phyloP scores from a whole-genome alignment of 2,329 filamentous ascomycete genomes.

The Teratosphaeriaceae sp. region DNA sequence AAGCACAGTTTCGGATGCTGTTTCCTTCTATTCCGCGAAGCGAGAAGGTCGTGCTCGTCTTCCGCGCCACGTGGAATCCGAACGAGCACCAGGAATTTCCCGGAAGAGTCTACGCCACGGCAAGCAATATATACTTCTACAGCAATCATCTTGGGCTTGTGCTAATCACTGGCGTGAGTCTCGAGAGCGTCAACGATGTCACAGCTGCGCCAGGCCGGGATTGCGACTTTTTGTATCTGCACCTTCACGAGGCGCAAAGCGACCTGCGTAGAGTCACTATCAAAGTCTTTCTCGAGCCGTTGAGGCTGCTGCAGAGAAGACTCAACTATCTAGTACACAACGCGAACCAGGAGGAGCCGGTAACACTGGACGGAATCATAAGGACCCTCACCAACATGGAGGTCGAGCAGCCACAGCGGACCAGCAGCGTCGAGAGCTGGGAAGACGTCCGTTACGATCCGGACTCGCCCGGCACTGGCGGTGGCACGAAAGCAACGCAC shows the following conservation, averaged over 20 bases:
- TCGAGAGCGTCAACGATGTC: constrained; percentile 77
- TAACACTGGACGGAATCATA: constrained; percentile 63
- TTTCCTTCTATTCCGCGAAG: constrained; percentile 73
- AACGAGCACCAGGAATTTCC: constrained; percentile 71
- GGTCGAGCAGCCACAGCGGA: constrained; percentile 49
- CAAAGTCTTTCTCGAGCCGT: constrained; percentile 86
- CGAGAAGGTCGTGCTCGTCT: constrained; percentile 84
- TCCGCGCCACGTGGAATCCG: constrained; percentile 82
- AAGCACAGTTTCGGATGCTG: constrained; percentile 85
- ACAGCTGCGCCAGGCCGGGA: constrained; percentile 84
- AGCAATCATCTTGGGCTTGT: constrained; percentile 90
- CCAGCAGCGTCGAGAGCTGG: constrained; percentile 82
- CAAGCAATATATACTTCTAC: constrained; percentile 89
- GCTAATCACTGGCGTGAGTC: constrained; percentile 67
- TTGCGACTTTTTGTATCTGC: constrained; percentile 87
- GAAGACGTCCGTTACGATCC: constrained; percentile 57
- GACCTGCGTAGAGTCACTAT: constrained; percentile 71
- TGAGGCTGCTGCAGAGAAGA: constrained; percentile 72
- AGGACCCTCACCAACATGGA: constrained; percentile 70
- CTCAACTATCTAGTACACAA: constrained; percentile 82
- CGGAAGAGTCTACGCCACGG: constrained; percentile 81
- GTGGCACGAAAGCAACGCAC: constrained; percentile 12
- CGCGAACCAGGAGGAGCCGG: constrained; percentile 63
- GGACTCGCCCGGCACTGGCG: constrained; percentile 38
- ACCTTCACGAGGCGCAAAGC: constrained; percentile 50